Conservation (phyloP, 2,329 filamentous ascomycete genomes). For the Microdochium nivale region DNA sequence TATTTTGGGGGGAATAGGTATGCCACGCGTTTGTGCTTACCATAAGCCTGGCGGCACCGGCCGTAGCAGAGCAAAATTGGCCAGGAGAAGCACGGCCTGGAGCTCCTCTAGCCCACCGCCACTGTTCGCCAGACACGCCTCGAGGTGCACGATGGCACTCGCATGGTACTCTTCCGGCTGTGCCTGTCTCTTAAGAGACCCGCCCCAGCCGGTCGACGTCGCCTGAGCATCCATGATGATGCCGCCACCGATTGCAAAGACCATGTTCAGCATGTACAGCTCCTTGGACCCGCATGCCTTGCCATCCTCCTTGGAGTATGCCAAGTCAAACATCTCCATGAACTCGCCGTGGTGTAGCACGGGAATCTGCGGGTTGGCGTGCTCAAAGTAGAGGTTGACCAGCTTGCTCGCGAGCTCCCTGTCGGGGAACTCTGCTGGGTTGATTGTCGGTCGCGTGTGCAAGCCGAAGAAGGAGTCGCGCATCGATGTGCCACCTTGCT, state of each 20-base stretch:
- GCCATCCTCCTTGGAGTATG: conserved; percentile 58
- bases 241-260: conserved; percentile 90
- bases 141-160: conserved; percentile 84
- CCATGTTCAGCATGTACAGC: conserved; percentile 92
- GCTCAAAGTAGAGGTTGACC: conserved; percentile 83
- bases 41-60: conserved; percentile 90
- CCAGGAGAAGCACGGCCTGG: conserved; percentile 84
- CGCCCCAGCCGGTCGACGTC: conserved; percentile 26
- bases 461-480: conserved; percentile 96
- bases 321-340: conserved; percentile 76
- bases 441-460: conserved; percentile 81
- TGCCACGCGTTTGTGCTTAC: conserved; percentile 30
- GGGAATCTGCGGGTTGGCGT: conserved; percentile 92
- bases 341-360: conserved; percentile 86
- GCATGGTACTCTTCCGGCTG: conserved; percentile 96
- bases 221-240: conserved; percentile 68
- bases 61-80: conserved; percentile 82
- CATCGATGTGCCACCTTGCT: conserved; percentile 62
- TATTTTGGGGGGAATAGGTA: too few species aligned
- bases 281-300: conserved; percentile 66
- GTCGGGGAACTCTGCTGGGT: conserved; percentile 76
- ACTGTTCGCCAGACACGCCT: conserved; percentile 75
- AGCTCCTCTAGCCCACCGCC: conserved; percentile 89
- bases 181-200: conserved; percentile 35
- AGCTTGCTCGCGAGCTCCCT: conserved; percentile 64